Evolutionary conservation across 371 early-diverging fungal species (phyloP), one percentile per base, ranked within the genome.

Genomic region (Mortierella polycephala): DNA sequence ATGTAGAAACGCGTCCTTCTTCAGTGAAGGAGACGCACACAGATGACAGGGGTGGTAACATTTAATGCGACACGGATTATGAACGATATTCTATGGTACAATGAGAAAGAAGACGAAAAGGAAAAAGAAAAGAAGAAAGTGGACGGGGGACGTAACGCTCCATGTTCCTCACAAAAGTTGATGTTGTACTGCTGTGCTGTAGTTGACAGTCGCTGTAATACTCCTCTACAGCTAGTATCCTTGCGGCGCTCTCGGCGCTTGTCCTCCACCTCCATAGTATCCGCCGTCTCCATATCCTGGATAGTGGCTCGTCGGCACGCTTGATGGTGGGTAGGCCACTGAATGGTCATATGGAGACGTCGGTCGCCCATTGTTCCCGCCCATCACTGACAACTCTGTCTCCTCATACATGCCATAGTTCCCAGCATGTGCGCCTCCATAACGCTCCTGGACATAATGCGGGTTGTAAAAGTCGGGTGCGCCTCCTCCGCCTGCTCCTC

Each of bases 321-420:
- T 64, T 10, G 77, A 13, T 1, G 75, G 66, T 9, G 75, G 69
- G 21, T 70, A 66, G 0, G 55, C 66, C 60, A 64, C 49, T 7
- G 57, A 50, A 8, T 55, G 63, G 40, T 54, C 69, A 54, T 67
- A 74, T 0, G 74, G 74, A 16, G 68, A 40, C 14, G 58, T 45
- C 7, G 68, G 47, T 0, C 74, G 64, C 9, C 71, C 70, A 23
- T 30, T 20, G 20, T 49, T 59, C 11, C 77, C 69, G 13, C 68
- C 68, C 20, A 77, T 77, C n/a, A 77, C 79, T 1, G 79, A 77
- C 18, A 77, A 51, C 40, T 77, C 79, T 1, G 79, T 77, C 60
- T 77, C 79, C 11, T 77, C 79, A 47, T 75, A 75, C 60, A 70
- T 66, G 55, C 70, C 75, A 41, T 69, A 62, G 12, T 51, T 60